Evolutionary conservation across 2,329 filamentous ascomycete species (phyloP), one percentile per base, ranked within the genome.

Genomic region (Alternaria gaisen): DNA sequence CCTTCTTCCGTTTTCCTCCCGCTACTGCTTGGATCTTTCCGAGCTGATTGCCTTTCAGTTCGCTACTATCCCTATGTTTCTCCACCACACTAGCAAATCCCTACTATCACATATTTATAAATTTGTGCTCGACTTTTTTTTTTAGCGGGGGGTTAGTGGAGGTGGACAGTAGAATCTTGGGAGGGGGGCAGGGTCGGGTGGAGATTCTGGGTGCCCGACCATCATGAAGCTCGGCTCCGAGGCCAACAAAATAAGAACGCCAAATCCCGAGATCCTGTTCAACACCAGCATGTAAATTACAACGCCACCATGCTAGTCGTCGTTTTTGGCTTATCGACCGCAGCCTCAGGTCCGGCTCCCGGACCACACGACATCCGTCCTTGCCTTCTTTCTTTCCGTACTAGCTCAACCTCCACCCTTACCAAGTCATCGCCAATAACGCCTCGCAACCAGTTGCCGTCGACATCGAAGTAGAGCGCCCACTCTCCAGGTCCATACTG

Each of bases 391-490:
- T 70, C 64, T 30, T 56, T 57, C 51, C 64, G 53, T 26, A 64
- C 60, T 53, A 70, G 47, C 54, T 58, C 66, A 14, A 70, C 52
- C 58, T 66, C 63, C 18, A 66, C 38, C 24, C 22, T 51, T 42
- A 36, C n/a, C 61, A 64, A 65, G 22, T 61, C 44, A 22, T 46
- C 18, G 9, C 44, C 61, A 32, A 68, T 9, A 16, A 68, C 60
- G 14, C 57, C 65, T 36, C 55, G 53, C 56, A 71, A 30, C 20
- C 62, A 69, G 36, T 74, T 58, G 38, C 74, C 82, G 32, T 83
- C 76, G 36, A 76, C 72, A 65, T 84, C 82, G 67, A 82, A 83
- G 71, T 84, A 74, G 20, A 75, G 59, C 36, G 67, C 69, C 72
- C 72, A 75, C 11, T 69, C 58, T 8, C 60, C 57, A 26, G 67